These are phyloP conservation scores for Ustilaginoidea virens DNA, from an alignment of 2,329 filamentous ascomycete species.

Conservation along the genomic window DNA sequence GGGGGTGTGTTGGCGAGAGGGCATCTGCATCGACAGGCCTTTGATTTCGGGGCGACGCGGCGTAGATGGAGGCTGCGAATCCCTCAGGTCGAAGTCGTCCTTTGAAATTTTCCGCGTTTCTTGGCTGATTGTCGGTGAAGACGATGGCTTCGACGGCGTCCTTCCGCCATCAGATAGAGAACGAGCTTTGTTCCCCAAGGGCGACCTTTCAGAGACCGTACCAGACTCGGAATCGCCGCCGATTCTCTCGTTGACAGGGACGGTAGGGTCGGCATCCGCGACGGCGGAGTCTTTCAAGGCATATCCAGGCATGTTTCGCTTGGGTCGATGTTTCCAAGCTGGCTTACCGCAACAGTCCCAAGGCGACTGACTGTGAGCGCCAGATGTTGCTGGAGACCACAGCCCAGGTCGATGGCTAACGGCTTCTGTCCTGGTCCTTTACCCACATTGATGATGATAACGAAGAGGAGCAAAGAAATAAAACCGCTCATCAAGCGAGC, in stretches of 20 bases:
- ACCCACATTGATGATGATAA: too few species aligned
- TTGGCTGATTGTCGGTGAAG: constrained; percentile 41
- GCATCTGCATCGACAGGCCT: constrained; percentile 34
- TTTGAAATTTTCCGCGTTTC: constrained; percentile 43
- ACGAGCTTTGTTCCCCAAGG: constrained; percentile 34
- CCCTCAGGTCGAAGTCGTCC: constrained; percentile 46
- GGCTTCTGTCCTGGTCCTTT: too few species aligned
- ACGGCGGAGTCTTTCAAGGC: constrained; percentile 17
- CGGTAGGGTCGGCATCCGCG: too few species aligned
- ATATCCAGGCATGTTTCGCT: constrained; percentile 1
- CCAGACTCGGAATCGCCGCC: constrained; percentile 7
- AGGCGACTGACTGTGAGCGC: too few species aligned
- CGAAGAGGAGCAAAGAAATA: too few species aligned
- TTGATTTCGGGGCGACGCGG: constrained; percentile 55
- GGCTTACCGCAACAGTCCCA: too few species aligned
- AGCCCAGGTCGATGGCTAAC: too few species aligned
- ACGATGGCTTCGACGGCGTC: constrained; percentile 39
- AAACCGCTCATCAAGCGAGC: too few species aligned
- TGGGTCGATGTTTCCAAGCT: too few species aligned
- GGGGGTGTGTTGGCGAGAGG: constrained; percentile 19
- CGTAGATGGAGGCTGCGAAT: constrained; percentile 41
- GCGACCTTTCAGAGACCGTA: constrained; percentile 17
- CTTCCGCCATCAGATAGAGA: constrained; percentile 50
- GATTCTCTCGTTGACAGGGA: too few species aligned
- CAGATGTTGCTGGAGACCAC: too few species aligned